Base-by-base conservation (phyloP, 2,329 filamentous ascomycete species). In the Colletotrichum orbiculare region DNA sequence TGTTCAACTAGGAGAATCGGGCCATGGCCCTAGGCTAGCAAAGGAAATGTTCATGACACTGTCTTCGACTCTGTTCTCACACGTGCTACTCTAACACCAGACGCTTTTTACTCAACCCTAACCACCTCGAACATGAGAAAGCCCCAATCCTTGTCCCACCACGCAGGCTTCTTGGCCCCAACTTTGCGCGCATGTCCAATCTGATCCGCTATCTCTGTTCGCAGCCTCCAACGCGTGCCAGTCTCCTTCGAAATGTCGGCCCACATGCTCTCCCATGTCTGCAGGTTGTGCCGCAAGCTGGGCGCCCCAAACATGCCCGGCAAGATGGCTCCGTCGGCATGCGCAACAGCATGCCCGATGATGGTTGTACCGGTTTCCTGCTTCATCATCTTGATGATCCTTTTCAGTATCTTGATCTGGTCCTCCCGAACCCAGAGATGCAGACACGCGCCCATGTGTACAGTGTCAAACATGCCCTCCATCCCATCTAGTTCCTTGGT, bases 401-500 rank as follows among this genome's bases (percentile, higher is more conserved):
- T 35, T 10, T 13, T 17, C 43, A 68, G 46, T 35, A 67, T 59
- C 8, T 17, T 38, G 53, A 63, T 45, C 61, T 74, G 71, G 49
- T 66, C 35, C 4, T 69, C 67, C 8, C 70, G 60, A 2, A 64
- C 54, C 52, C 72, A 74, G 9, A 73, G 60, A 38, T 74, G 72
- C 25, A 73, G 66, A 15, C 72, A 71, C 1, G 66, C 66, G 11
- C 71, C 72, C 65, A 70, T 65, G 56, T 74, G 71, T 37, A 72
- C 50, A 12, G 72, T 67, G 43, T 72, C 71, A 35, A 71, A 54
- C 8, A 64, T 61, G 0, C 64, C 56, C 49, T 64, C 64, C 47
- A 68, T 39, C 17, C 25, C 53, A 34, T 68, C 49, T 5, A 73
- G 55, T 15, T 65, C 17, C 49, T 49, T 33, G 70, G 66, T 71